Base-by-base conservation (phyloP, 2,329 filamentous ascomycete species). In the Fusarium tricinctum region DNA sequence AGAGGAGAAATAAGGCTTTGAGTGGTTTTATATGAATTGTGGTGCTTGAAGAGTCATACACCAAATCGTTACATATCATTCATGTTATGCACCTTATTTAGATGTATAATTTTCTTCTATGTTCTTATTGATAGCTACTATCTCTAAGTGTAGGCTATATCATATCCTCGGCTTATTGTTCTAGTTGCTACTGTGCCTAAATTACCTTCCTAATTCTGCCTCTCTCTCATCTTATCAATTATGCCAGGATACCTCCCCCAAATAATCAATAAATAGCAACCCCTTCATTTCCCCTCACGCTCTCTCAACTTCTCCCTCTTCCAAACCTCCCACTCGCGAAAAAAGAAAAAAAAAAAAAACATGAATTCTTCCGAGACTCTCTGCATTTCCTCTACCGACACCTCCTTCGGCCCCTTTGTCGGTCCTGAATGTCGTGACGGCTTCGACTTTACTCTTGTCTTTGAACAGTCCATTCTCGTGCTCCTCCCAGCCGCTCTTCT, bases 391-490 rank as follows among this genome's bases (percentile, higher is more conserved):
- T 66, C 71, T 35, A 59, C 71, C n/a, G 74, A 75, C 28, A 69
- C 66, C 12, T 69, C 66, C 19, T 75, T 75, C 35, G 74, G 74
- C 5, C 74, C 74, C 5, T 50, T 75, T 10, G 56, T 76, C 23
- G 58, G 47, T 19, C 43, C 60, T 13, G 49, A 65, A 43, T 80
- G 81, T 19, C 80, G 81, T 20, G 76, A 80, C 39, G 74, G 81
- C 17, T 83, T 83, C 55, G 86, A 88, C 72, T 83, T 86, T 46
- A 83, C 82, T 4, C 74, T 87, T 15, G 80, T 82, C n/a, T 79
- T 87, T 46, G 78, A 81, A 62, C 77, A 80, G 23, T 76, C 74
- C 30, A 68, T 80, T 46, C 74, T 81, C 39, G 69, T 75, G 35
- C 71, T 78, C 10, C 63, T 71, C 3, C 79, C 78, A 3, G 75